Percentiles rank a stretch among this genome's conserved stretches.
phyloP scores from a whole-genome alignment of 495 filamentous ascomycete species.

The Talaromyces proteolyticus region DNA sequence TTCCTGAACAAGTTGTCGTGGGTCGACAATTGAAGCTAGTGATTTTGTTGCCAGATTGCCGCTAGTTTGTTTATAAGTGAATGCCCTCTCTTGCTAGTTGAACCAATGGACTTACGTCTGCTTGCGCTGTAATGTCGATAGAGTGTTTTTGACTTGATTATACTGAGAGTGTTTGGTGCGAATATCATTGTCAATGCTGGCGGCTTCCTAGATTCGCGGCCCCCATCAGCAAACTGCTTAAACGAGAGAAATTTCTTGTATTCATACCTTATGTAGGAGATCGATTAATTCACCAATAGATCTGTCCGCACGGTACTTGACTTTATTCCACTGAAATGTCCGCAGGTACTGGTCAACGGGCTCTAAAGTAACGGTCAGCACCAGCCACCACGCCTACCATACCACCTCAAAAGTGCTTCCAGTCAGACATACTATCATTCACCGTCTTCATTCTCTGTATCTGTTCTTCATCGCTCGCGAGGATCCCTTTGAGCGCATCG shows the following conservation, averaged over 20 bases:
- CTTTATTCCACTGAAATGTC: conserved; percentile 90
- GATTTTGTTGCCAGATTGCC: conserved; percentile 94
- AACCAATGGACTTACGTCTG: conserved; percentile 59
- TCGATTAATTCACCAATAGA: conserved; percentile 80
- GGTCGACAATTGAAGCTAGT: conserved; percentile 79
- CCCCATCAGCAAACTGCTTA: neutral
- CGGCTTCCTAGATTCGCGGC: conserved; percentile 57
- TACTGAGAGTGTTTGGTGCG: conserved; percentile 90
- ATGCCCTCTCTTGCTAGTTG: neutral
- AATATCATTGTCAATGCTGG: conserved; percentile 88
- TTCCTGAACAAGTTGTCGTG: conserved; percentile 70
- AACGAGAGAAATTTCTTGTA: neutral
- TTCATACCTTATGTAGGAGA: conserved; percentile 80
- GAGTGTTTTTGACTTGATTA: conserved; percentile 77
- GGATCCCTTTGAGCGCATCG: conserved; percentile 73
- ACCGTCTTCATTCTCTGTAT: conserved; percentile 84
- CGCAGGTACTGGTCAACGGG: conserved; percentile 89
- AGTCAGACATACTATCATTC: conserved; percentile 72
- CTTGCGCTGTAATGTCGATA: conserved; percentile 74
- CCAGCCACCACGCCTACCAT: neutral
- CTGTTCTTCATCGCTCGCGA: conserved; percentile 79
- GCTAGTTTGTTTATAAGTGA: conserved; percentile 33
- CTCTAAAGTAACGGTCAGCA: conserved; percentile 43
- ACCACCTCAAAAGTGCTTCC: neutral
- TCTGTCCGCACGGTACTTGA: conserved; percentile 91